Conservation (phyloP, 2,329 filamentous ascomycete species). For the Botrytis medusae region DNA sequence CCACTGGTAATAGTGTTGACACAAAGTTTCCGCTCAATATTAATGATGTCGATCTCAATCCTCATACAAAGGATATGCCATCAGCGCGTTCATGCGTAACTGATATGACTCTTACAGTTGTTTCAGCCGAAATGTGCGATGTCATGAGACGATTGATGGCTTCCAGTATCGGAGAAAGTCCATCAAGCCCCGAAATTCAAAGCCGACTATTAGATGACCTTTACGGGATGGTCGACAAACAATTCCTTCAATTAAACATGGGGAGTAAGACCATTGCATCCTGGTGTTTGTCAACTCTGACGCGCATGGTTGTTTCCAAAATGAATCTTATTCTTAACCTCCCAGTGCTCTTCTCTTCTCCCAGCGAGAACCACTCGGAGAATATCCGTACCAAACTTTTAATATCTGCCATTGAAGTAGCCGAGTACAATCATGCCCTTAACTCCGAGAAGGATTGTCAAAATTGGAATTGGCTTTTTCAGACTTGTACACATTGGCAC, state of each 20-base stretch:
- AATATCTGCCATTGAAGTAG: slow-evolving; percentile 53
- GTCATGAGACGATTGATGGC: slow-evolving; percentile 36
- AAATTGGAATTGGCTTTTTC: slow-evolving; percentile 44
- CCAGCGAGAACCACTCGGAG: slow-evolving; percentile 42
- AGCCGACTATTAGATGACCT: slow-evolving; percentile 48
- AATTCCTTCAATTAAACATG: slow-evolving; percentile 45
- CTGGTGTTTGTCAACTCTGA: slow-evolving; percentile 45
- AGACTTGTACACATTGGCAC: slow-evolving; percentile 45
- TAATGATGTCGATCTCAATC: slow-evolving; percentile 47
- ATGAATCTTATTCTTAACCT: slow-evolving; percentile 56
- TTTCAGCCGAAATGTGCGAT: slow-evolving; percentile 19
- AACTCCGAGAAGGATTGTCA: slow-evolving; percentile 50
- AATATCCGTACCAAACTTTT: slow-evolving; percentile 49
- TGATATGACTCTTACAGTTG: slow-evolving; percentile 26
- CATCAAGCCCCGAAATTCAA: slow-evolving; percentile 44
- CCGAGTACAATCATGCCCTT: slow-evolving; percentile 56
- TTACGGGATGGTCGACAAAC: slow-evolving; percentile 45
- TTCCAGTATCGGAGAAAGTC: slow-evolving; percentile 38
- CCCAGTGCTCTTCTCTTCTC: slow-evolving; percentile 48
- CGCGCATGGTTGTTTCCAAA: slow-evolving; percentile 53
- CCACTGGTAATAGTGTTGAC: slow-evolving; percentile 47
- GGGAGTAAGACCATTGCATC: slow-evolving; percentile 40
- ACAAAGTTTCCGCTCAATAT: slow-evolving; percentile 52
- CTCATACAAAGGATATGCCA: slow-evolving; percentile 20
- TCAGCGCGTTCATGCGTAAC: slow-evolving; percentile 20